Conservation (phyloP, 2,329 filamentous ascomycete genomes). For the Orbilia javanica region DNA sequence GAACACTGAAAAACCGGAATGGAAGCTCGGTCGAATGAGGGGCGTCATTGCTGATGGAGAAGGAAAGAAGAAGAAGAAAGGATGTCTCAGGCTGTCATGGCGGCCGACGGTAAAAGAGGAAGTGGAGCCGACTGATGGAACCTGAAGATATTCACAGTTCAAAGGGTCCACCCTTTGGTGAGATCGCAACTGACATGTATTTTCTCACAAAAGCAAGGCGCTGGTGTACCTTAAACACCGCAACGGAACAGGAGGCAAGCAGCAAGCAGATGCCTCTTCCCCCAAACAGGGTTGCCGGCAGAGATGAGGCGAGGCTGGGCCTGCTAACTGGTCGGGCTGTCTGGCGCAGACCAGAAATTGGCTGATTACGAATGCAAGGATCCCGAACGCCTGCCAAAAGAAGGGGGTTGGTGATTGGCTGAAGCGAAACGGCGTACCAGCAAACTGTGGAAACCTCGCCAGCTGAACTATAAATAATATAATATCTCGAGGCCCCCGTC, state of each 20-base stretch:
- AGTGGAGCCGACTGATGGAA: constrained; percentile 37
- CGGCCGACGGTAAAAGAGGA: constrained; percentile 27
- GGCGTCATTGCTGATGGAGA: constrained; percentile 45
- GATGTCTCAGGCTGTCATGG: constrained; percentile 46
- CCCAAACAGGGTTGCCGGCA: constrained; percentile 51
- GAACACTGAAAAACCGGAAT: constrained; percentile 38
- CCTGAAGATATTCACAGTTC: constrained; percentile 46
- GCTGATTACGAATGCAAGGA: constrained; percentile 57
- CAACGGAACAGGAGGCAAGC: constrained; percentile 6
- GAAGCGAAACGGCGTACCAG: constrained; percentile 39
- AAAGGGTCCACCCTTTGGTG: constrained; percentile 38
- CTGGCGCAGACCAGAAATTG: constrained; percentile 47
- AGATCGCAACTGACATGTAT: constrained; percentile 48
- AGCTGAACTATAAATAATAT: constrained; percentile 49
- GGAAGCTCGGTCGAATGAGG: constrained; percentile 46
- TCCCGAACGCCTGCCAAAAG: constrained; percentile 55
- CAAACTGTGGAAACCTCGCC: constrained; percentile 23
- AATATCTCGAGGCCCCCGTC: constrained; percentile 10
- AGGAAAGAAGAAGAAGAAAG: constrained; percentile 19
- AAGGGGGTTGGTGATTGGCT: constrained; percentile 57
- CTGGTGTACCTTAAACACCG: constrained; percentile 37
- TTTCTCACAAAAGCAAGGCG: constrained; percentile 25
- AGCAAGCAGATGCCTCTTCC: constrained; percentile 29
- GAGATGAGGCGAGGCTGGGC: constrained; percentile 57
- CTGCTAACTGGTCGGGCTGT: constrained; percentile 48